A percentile compares a stretch with the other conserved stretches of the same genome.
These are phyloP conservation scores for Hyphopichia khmerensis DNA, from an alignment of 1,139 yeast species.

Conservation along the genomic window DNA sequence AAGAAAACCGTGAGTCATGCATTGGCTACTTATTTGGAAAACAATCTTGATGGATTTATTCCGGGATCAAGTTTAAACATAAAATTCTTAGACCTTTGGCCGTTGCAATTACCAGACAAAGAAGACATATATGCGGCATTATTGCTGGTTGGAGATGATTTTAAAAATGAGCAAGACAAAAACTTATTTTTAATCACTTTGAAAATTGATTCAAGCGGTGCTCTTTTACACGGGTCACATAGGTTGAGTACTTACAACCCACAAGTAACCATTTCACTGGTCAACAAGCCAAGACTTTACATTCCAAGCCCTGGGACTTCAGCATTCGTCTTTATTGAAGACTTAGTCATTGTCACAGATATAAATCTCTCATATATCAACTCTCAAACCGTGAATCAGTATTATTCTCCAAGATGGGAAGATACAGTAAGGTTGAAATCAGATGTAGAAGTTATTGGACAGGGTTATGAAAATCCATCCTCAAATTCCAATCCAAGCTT, in stretches of 20 bases:
- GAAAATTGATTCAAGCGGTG: slow-evolving; percentile 51
- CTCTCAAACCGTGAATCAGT: slow-evolving; percentile 28
- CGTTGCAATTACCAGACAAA: slow-evolving; percentile 19
- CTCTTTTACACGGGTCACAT: slow-evolving; percentile 62
- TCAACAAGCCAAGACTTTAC: slow-evolving; percentile 47
- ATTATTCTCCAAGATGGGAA: slow-evolving; percentile 71
- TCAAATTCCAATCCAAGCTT: slow-evolving; percentile 39
- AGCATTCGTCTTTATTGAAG: slow-evolving; percentile 61
- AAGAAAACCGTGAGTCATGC: slow-evolving; percentile 28
- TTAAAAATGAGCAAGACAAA: slow-evolving; percentile 14
- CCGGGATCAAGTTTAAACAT: slow-evolving; percentile 34
- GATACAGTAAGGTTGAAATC: slow-evolving; percentile 62
- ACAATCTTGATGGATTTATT: slow-evolving; percentile 37
- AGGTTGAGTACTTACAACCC: slow-evolving; percentile 36
- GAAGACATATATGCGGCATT: slow-evolving; percentile 51
- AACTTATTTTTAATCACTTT: slow-evolving; percentile 54
- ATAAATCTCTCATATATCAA: slow-evolving; percentile 43
- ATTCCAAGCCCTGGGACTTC: slow-evolving; percentile 64
- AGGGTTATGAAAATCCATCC: slow-evolving; percentile 51
- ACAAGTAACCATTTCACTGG: slow-evolving; percentile 26
- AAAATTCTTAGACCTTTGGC: slow-evolving; percentile 56
- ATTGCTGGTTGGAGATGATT: slow-evolving; percentile 26
- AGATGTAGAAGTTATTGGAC: slow-evolving; percentile 57
- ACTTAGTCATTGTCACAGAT: slow-evolving; percentile 67
- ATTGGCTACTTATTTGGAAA: slow-evolving; percentile 28